A percentile compares a stretch with the other conserved stretches of the same genome.
Conservation (phyloP, 345 rosid species). For the Eucalyptus marginata region DNA sequence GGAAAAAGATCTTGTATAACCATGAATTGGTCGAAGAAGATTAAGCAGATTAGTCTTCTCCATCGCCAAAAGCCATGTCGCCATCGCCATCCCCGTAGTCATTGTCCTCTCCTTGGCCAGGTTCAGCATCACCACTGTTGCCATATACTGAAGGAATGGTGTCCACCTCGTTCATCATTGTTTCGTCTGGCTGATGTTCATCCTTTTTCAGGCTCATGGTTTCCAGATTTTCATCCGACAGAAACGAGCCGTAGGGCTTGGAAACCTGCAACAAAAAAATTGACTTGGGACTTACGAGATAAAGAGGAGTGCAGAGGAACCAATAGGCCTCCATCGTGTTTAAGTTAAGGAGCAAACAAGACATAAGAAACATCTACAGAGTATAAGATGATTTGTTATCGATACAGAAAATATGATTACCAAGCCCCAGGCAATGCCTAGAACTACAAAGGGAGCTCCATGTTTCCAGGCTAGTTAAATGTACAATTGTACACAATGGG, state of each 20-base stretch:
- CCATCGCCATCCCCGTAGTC: conserved; percentile 21
- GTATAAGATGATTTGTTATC: neutral
- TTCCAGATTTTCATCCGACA: conserved; percentile 49
- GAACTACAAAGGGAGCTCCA: neutral
- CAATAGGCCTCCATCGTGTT: neutral
- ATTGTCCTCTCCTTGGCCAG: conserved; percentile 36
- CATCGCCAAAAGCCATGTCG: conserved; percentile 5
- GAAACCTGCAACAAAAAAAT: conserved; percentile 38
- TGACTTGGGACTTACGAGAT: neutral
- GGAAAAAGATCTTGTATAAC: neutral
- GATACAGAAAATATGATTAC: neutral
- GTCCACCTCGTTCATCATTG: conserved; percentile 10
- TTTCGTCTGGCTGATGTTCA: neutral
- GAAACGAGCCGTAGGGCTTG: conserved; percentile 57
- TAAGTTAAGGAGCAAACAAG: neutral
- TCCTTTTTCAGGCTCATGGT: conserved; percentile 15
- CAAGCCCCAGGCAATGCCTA: neutral
- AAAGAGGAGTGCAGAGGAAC: neutral
- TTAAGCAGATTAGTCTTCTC: conserved; percentile 2
- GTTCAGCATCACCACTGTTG: conserved; percentile 19
- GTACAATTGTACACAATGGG: neutral
- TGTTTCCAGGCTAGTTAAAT: neutral
- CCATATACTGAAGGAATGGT: conserved; percentile 2
- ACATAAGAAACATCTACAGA: neutral
- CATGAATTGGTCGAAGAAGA: neutral